Evolutionary conservation across 2,329 filamentous ascomycete genomes (phyloP), one percentile per base, ranked within the genome.

Genomic region (Xylariaceae sp.): DNA sequence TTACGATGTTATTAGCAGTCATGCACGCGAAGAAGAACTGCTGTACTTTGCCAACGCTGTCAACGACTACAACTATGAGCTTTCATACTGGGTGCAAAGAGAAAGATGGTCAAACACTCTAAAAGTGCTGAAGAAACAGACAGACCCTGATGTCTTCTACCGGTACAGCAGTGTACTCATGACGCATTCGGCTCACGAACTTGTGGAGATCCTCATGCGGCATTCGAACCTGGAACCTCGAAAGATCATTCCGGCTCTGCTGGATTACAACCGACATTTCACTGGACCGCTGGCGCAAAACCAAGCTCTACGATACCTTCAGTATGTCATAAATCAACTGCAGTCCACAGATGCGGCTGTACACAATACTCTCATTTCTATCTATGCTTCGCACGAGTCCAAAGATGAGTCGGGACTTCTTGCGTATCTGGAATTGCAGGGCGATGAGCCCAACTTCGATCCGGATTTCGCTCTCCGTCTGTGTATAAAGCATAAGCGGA

Each of bases 101-200:
- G 94, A 97, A 75, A 85, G 90, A 67, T 99, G 94, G 94, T 76
- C 79, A 3, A 92, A 97, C 68, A 91, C 92, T 2, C 79, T 99
- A 65, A 84, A 85, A 57, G 92, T 97, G 47, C 80, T 99, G 55
- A 96, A 97, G 77, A 92, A 89, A 73, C 94, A 99, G 75, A 96
- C 88, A 4, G 89, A 96, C 54, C 85, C 90, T 0, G 91, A 96
- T 54, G 90, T 96, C 51, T 99, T 97, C 75, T 97, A 97, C 78
- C 88, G 90, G 64, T 97, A 97, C 73, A 94, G 91, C 77, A 96
- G 88, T 69, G 92, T 97, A n/a, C 82, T 99, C 52, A 96, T 99
- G 88, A 88, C 87, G 13, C 90, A 97, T 71, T 87, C 87, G 2
- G 86, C 93, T 0, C 83, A 88, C 4, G 92, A 96, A 55, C 79